Evolutionary conservation across 139 green algal species (phyloP), one percentile per base, ranked within the genome.

Genomic region (Haematococcus lacustris): DNA sequence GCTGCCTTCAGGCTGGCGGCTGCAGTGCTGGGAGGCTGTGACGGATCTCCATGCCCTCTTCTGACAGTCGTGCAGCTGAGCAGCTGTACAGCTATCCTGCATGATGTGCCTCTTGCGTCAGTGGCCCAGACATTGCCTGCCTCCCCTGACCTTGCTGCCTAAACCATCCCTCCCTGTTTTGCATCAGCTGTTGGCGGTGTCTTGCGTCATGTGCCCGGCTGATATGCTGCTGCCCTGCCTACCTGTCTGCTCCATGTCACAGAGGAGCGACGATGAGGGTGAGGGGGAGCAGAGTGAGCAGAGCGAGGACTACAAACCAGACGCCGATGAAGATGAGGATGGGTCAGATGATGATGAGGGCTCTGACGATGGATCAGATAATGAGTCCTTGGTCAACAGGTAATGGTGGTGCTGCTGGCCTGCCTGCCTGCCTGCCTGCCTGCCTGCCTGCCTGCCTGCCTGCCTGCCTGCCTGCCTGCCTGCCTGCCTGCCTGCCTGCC

Each of bases 231-330:
- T 64, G 51, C 4, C 13, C 37, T 47, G 23, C 3, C 51, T 51
- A 21, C 30, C 25, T 43, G 34, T 2, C 39, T 37, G 30, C 40
- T 33, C 30, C 35, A 41, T 75, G 35, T 33, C n/a, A 17, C 70
- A 85, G 75, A 76, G 87, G 68, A 87, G 68, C 26, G 93, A 95
- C 53, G 82, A 70, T 33, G 90, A 91, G 17, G 90, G 94, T 38
- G 89, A 85, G 21, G 78, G 67, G 28, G 91, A 89, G 28, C 81
- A 37, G 2, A 71, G 66, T 28, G 66, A 86, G 59, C 74, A 78
- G 47, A 86, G 85, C 57, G 91, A 93, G 62, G 91, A 89, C 68
- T 92, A 92, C 72, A 43, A 81, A 35, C 82, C 85, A 0, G 69
- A 73, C n/a, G 78, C 73, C 26, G 79, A 82, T 5, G 85, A 80